Conservation (phyloP, 2,329 filamentous ascomycete genomes). For the Boeremia lycopersici region DNA sequence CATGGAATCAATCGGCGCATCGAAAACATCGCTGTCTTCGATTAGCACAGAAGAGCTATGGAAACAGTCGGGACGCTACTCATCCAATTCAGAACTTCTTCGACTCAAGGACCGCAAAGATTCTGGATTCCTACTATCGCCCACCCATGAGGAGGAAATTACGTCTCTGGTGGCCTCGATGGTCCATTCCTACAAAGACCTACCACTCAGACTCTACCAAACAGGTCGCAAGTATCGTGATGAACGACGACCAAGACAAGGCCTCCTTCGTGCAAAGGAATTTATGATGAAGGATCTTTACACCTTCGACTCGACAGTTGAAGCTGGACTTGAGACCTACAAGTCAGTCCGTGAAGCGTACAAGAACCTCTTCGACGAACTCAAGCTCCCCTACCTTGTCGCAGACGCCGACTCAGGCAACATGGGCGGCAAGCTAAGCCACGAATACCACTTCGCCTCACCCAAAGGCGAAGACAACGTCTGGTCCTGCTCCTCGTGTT, state of each 20-base stretch:
- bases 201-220: constrained; percentile 89
- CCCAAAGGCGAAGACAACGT: constrained; percentile 84
- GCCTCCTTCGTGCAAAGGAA: constrained; percentile 84
- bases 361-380: constrained; percentile 75
- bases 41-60: constrained; percentile 86
- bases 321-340: constrained; percentile 81
- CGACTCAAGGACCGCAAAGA: constrained; percentile 80
- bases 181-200: constrained; percentile 80
- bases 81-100: constrained; percentile 81
- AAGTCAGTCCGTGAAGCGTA: constrained; percentile 75
- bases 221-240: constrained; percentile 94
- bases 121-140: constrained; percentile 75
- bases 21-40: constrained; percentile 80
- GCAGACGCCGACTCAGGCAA: constrained; percentile 93
- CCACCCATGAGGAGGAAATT: constrained; percentile 97
- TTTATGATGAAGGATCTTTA: constrained; percentile 99
- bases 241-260: constrained; percentile 85
- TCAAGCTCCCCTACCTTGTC: constrained; percentile 82
- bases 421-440: constrained; percentile 91
- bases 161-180: constrained; percentile 76
- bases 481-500: constrained; percentile 74
- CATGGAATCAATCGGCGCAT: constrained; percentile 82
- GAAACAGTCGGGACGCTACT: constrained; percentile 81
- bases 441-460: constrained; percentile 90
- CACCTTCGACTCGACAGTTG: constrained; percentile 77